These are phyloP conservation scores for Closterium sp. DNA, from an alignment of 139 green algal genomes.

Conservation along the genomic window DNA sequence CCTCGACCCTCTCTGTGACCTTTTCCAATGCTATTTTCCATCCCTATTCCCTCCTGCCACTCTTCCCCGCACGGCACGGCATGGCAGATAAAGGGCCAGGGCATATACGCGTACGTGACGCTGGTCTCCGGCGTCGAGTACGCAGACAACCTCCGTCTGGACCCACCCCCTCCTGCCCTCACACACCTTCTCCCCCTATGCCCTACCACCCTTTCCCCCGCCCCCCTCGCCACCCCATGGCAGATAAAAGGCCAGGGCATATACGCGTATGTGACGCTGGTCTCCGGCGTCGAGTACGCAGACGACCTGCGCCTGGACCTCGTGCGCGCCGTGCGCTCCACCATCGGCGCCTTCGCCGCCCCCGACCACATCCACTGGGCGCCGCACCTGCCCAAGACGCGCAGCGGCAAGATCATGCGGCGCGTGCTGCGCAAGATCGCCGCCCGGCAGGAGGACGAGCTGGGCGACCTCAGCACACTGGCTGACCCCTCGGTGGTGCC, in stretches of 20 bases:
- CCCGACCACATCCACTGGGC: slow-evolving; percentile 92
- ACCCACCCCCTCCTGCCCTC: neutral
- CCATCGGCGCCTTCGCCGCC: slow-evolving; percentile 77
- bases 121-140: slow-evolving; percentile 32
- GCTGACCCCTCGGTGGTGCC: slow-evolving; percentile 74
- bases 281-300: slow-evolving; percentile 16
- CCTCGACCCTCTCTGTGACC: neutral
- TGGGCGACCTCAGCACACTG: slow-evolving; percentile 61
- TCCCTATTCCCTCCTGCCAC: neutral
- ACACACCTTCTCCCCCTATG: neutral
- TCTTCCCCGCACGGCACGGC: neutral
- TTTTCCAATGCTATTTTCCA: too few relatives aligned
- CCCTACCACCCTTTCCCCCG: neutral
- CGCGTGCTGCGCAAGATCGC: slow-evolving; percentile 79
- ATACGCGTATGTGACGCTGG: slow-evolving; percentile 54
- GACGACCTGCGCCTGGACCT: slow-evolving; percentile 71
- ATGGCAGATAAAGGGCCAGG: slow-evolving; percentile 49
- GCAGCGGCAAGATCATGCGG: slow-evolving; percentile 87
- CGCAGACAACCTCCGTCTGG: slow-evolving; percentile 61
- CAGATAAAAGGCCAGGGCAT: slow-evolving; percentile 54
- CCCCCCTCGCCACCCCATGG: neutral
- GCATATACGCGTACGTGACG: slow-evolving; percentile 55
- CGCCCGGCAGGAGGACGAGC: slow-evolving; percentile 7
- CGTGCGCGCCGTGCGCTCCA: neutral
- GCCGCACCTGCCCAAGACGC: slow-evolving; percentile 51